These are phyloP conservation scores for Neostapfia colusana DNA, from an alignment of 176 grass and related monocot species.

Conservation along the genomic window DNA sequence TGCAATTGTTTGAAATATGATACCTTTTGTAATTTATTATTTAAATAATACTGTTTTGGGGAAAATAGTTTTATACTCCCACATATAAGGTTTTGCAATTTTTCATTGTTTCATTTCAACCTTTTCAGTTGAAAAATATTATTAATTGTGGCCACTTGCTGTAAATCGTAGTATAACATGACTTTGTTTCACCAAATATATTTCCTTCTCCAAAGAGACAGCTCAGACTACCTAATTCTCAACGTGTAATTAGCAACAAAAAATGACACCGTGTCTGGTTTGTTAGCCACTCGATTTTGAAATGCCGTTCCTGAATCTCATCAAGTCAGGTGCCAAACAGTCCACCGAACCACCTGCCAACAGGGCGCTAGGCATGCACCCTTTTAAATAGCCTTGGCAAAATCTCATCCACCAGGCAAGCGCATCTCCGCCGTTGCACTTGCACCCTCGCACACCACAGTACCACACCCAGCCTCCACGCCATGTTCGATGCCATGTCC, in stretches of 20 bases:
- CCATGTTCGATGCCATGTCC: conserved; percentile 29
- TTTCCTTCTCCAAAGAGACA: background rate
- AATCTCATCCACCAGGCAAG: background rate
- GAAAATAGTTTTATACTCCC: no score
- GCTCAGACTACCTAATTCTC: background rate
- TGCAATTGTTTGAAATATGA: no score
- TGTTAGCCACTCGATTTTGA: background rate
- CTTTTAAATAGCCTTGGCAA: background rate
- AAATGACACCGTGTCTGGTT: background rate
- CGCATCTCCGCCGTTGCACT: background rate
- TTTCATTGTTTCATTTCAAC: background rate
- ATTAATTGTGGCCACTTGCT: no score
- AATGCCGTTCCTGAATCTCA: background rate
- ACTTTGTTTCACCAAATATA: no score
- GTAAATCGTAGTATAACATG: no score
- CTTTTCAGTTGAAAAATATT: background rate
- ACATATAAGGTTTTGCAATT: no score
- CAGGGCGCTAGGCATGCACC: background rate
- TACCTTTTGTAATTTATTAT: no score
- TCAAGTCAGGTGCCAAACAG: conserved; percentile 27
- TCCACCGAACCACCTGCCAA: conserved; percentile 19
- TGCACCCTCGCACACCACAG: no score
- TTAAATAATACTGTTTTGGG: no score
- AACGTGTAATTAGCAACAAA: background rate
- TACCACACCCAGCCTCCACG: no score